phyloP scores from a whole-genome alignment of 345 rosid genomes.

The Litchi chinensis region DNA sequence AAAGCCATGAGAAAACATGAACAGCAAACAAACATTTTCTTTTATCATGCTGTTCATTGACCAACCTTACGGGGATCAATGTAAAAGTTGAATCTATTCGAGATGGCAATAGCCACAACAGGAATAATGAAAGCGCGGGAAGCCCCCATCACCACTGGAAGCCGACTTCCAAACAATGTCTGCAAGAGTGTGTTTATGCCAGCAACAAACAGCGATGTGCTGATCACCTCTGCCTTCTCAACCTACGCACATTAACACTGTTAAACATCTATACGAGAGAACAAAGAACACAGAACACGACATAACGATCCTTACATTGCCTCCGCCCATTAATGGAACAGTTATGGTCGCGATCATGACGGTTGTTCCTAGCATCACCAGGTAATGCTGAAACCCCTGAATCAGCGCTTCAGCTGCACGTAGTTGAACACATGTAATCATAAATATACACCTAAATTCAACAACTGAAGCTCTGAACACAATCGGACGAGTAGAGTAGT shows the following conservation, averaged over 20 bases:
- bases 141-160: conserved; percentile 85
- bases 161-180: conserved; percentile 70
- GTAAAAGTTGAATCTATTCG: conserved; percentile 35
- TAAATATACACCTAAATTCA: not conserved
- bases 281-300: no score
- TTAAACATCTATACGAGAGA: no score
- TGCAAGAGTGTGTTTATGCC: conserved; percentile 79
- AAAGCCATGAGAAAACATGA: not conserved
- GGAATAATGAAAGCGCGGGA: conserved; percentile 80
- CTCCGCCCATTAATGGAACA: conserved; percentile 87
- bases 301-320: conserved; percentile 51
- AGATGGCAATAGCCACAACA: conserved; percentile 60
- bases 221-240: conserved; percentile 83
- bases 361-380: conserved; percentile 87
- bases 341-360: conserved; percentile 70
- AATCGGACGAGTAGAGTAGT: conserved; percentile 22
- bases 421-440: not conserved
- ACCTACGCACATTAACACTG: conserved; percentile 30
- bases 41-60: not conserved
- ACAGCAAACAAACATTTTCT: not conserved
- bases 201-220: conserved; percentile 70
- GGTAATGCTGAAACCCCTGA: conserved; percentile 86
- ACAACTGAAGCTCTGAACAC: not conserved
- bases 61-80: conserved; percentile 59
- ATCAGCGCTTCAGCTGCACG: conserved; percentile 72